Base-by-base conservation (phyloP, 1,284 basidiomycete genomes). In the Paramarasmius palmivorus region DNA sequence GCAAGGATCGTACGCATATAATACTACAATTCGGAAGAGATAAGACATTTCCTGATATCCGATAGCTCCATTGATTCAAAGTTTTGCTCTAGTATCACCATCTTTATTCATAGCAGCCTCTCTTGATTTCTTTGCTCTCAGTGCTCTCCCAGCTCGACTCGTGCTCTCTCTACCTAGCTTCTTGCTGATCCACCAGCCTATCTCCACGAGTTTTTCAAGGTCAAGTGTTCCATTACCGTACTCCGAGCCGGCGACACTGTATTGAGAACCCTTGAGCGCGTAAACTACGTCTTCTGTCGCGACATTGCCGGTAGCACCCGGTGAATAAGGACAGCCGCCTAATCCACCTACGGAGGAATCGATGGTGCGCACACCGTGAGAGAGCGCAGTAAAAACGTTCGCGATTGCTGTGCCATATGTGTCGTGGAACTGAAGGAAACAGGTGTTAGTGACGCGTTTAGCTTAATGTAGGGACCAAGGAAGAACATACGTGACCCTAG, bases 291-390 rank as follows among this genome's bases (percentile, higher is more conserved):
- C 93, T 65, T 96, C 94, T 0, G 93, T 95, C 0, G 92, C 88
- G 23, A 95, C 90, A 62, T 95, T 95, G n/a, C 93, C 93, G 0
- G 92, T 95, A 4, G 94, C 93, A 1, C 95, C 95, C 0, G 95
- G 95, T 0, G 93, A 94, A 71, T 95, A 98, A 1, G 95, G 95
- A 64, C 95, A 98, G 12, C 95, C 94, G 2, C 95, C 95, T 0
- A 98, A 81, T 0, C 95, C 94, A 4, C 87, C 92, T 4, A 97
- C 83, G 1, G 90, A 88, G 5, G 86, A 74, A 64, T 91, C 85
- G 49, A 89, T 77, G 17, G 85, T 84, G 44, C 88, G 78, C 23
- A 95, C 73, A 8, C 87, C 88, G 53, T 79, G 70, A 4, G 75
- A 68, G 12, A 92, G 77, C 2, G 89, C 86, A 2, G 82, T 71